Percentiles rank a stretch among this genome's conserved stretches.
Evolutionary conservation across 768 basidiomycete genomes (phyloP).

Genomic region (Lactarius tabidus): DNA sequence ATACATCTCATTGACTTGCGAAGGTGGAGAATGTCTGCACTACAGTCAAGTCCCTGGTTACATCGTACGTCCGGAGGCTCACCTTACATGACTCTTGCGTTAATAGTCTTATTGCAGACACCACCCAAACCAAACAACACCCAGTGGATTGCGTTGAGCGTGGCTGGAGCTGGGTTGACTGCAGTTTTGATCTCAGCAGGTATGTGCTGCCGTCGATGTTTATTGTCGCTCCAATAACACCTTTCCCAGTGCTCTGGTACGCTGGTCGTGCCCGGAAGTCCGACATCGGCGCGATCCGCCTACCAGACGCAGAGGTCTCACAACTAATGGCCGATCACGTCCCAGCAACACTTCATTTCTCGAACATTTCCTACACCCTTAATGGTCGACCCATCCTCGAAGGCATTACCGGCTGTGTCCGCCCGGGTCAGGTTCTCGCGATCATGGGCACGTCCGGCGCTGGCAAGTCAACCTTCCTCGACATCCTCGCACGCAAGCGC

Average conservation of each 20-base stretch:
- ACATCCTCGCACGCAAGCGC: conserved; percentile 87
- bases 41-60: conserved; percentile 96
- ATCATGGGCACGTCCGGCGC: conserved; percentile 98
- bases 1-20: conserved; percentile 82
- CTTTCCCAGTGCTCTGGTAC: conserved; percentile 76
- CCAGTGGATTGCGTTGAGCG: conserved; percentile 77
- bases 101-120: conserved; percentile 37
- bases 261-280: conserved; percentile 68
- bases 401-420: conserved; percentile 74
- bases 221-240: not conserved
- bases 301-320: conserved; percentile 76
- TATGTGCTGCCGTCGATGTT: conserved; percentile 30
- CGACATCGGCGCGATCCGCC: conserved; percentile 66
- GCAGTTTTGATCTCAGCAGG: conserved; percentile 66
- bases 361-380: conserved; percentile 75
- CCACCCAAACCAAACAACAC: conserved; percentile 84
- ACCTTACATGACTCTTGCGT: not conserved
- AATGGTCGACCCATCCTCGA: conserved; percentile 67
- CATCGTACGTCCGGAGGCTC: conserved; percentile 41
- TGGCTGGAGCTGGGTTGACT: conserved; percentile 69
- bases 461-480: conserved; percentile 93
- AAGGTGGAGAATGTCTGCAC: conserved; percentile 91
- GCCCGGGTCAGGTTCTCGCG: conserved; percentile 88
- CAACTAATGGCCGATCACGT: conserved; percentile 93
- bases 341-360: conserved; percentile 91